Percentiles rank a stretch among this genome's conserved stretches.
These are phyloP conservation scores for Penicillium sp. DNA, from an alignment of 2,329 filamentous ascomycete genomes.

Conservation along the genomic window DNA sequence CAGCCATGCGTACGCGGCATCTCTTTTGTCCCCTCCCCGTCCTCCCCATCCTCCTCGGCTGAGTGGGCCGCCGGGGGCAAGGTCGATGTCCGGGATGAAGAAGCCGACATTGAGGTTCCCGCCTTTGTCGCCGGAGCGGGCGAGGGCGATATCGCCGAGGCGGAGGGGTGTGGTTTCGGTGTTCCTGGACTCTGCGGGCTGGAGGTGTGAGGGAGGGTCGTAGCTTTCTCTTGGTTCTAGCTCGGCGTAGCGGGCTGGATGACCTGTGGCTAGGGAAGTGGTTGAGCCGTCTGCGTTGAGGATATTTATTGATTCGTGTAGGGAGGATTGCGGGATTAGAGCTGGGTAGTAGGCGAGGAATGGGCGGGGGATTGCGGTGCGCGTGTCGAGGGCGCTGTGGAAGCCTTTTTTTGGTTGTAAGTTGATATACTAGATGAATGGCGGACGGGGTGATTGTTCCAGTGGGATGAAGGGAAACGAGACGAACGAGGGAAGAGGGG, in stretches of 20 bases:
- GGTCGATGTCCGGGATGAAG: conserved; percentile 32
- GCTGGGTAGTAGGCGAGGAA: conserved; percentile 52
- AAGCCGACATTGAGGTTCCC: conserved; percentile 51
- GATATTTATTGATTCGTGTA: conserved; percentile 35
- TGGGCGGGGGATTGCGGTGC: conserved; percentile 45
- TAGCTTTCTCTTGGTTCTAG: conserved; percentile 25
- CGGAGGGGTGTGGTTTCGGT: conserved; percentile 35
- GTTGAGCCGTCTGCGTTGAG: conserved; percentile 18
- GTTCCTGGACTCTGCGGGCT: conserved; percentile 13
- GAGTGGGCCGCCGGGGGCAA: too few relatives aligned
- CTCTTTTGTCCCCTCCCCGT: background rate
- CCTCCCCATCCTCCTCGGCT: too few relatives aligned
- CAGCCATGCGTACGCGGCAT: conserved; percentile 43
- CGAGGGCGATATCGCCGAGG: conserved; percentile 51
- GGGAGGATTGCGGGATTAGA: conserved; percentile 34
- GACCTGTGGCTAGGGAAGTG: conserved; percentile 21
- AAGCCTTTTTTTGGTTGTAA: conserved; percentile 36
- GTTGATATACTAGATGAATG: too few relatives aligned
- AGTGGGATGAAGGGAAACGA: background rate
- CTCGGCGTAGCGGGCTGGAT: conserved; percentile 22
- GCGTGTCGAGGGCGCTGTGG: conserved; percentile 49
- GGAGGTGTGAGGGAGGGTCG: conserved; percentile 20
- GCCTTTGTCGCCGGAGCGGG: conserved; percentile 49
- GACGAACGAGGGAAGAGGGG: background rate
- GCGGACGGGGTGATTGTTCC: too few relatives aligned